These are phyloP conservation scores for Tagetes erecta DNA, from an alignment of 129 eudicot species.

Conservation along the genomic window DNA sequence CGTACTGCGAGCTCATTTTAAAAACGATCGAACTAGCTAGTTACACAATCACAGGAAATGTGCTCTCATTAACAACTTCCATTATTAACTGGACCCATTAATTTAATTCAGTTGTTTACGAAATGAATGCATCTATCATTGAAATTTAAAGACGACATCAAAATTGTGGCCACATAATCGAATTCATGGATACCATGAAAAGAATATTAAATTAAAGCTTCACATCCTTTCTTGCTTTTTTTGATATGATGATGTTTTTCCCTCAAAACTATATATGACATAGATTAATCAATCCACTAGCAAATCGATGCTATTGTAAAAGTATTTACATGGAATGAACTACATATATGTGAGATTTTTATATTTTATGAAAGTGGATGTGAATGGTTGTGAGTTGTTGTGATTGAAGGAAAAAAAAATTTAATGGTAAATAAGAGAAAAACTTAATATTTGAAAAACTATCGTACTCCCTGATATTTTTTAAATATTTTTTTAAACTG, in stretches of 20 bases:
- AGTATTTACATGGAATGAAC: too few relatives aligned
- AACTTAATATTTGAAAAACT: too few relatives aligned
- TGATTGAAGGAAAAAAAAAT: too few relatives aligned
- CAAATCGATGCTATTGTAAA: too few relatives aligned
- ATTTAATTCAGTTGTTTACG: slow-evolving; percentile 12
- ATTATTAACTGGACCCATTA: slow-evolving; percentile 28
- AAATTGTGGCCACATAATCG: slow-evolving; percentile 21
- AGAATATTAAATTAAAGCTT: not conserved
- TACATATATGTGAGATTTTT: too few relatives aligned
- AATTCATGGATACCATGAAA: not conserved
- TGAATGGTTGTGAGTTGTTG: too few relatives aligned
- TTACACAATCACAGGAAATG: not conserved
- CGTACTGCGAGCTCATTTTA: too few relatives aligned
- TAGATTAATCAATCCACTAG: too few relatives aligned
- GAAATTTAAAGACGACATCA: slow-evolving; percentile 6
- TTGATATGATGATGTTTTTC: slow-evolving; percentile 24
- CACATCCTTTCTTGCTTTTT: not conserved
- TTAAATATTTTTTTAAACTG: too few relatives aligned
- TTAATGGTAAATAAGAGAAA: too few relatives aligned
- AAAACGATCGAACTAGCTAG: not conserved
- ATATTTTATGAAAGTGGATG: too few relatives aligned
- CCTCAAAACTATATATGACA: not conserved
- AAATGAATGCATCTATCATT: slow-evolving; percentile 22
- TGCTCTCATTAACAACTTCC: slow-evolving; percentile 18
- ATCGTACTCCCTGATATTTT: too few relatives aligned